These are phyloP conservation scores for Isabelozyma rhagii DNA, from an alignment of 805 yeast species.

Conservation along the genomic window DNA sequence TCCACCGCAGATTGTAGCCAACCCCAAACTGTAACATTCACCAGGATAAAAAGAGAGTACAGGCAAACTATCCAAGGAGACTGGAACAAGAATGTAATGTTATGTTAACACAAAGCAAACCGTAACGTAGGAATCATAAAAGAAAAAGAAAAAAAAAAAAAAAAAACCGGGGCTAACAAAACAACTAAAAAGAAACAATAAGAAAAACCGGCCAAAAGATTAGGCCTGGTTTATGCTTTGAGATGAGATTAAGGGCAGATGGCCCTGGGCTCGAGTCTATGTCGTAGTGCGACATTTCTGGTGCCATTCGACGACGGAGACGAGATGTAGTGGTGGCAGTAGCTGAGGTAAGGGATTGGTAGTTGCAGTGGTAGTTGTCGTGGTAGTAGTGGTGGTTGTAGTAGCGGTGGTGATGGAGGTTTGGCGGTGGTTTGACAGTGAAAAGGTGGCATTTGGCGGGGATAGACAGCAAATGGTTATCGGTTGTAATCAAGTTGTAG, in stretches of 20 bases:
- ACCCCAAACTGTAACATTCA: conserved; percentile 1
- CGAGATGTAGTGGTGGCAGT: too few relatives aligned
- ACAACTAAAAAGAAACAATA: background rate
- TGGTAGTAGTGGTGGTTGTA: too few relatives aligned
- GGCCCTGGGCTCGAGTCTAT: background rate
- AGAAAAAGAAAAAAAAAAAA: too few relatives aligned
- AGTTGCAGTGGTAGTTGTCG: too few relatives aligned
- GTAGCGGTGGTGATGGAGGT: too few relatives aligned
- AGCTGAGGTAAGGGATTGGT: too few relatives aligned
- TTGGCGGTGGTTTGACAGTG: too few relatives aligned
- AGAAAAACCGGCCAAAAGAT: background rate
- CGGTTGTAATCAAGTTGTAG: background rate
- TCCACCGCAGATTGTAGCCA: background rate
- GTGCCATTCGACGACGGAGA: too few relatives aligned
- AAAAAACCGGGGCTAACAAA: too few relatives aligned
- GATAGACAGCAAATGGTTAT: background rate
- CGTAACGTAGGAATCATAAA: background rate
- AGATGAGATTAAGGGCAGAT: background rate
- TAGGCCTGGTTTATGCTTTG: background rate
- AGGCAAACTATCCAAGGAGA: background rate
- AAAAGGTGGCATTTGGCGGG: too few relatives aligned
- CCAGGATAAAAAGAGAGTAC: background rate
- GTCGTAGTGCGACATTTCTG: too few relatives aligned
- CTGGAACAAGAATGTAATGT: background rate
- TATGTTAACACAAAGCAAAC: background rate